Conservation (phyloP, 1,284 basidiomycete species). For the Polyporus tsugae region DNA sequence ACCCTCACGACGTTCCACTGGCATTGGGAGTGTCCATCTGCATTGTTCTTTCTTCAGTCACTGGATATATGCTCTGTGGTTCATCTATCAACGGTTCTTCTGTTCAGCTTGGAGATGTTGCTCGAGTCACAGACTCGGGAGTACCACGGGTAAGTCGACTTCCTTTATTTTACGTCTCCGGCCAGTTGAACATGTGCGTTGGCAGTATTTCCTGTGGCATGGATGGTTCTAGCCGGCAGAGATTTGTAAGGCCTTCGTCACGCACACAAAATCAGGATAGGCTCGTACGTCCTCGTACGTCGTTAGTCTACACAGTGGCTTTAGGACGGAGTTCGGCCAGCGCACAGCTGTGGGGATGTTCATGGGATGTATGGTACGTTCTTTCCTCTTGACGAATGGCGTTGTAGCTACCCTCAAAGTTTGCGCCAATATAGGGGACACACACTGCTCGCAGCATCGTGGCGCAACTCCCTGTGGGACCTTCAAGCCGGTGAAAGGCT, state of each 20-base stretch:
- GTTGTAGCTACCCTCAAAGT: neutral
- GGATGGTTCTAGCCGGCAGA: neutral
- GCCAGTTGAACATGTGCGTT: neutral
- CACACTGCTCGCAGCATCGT: neutral
- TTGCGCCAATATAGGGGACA: neutral
- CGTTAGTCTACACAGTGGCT: neutral
- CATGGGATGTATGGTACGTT: slow-evolving; percentile 1
- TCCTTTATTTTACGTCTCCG: neutral
- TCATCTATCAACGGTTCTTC: neutral
- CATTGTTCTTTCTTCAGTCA: too few species aligned
- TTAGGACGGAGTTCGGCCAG: neutral
- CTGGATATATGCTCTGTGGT: neutral
- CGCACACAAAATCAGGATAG: neutral
- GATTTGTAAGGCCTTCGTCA: neutral
- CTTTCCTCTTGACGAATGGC: neutral
- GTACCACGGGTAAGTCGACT: neutral
- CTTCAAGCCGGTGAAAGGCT: neutral
- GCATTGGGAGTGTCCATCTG: too few species aligned
- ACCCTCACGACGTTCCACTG: neutral
- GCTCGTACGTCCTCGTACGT: neutral
- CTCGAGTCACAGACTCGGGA: too few species aligned
- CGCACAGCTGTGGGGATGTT: slow-evolving; percentile 2
- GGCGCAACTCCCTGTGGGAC: slow-evolving; percentile 1
- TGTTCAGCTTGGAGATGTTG: too few species aligned
- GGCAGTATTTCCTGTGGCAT: neutral